Percentiles rank a stretch among this genome's conserved stretches.
phyloP scores from a whole-genome alignment of 345 rosid genomes.

The Boechera divaricarpa region DNA sequence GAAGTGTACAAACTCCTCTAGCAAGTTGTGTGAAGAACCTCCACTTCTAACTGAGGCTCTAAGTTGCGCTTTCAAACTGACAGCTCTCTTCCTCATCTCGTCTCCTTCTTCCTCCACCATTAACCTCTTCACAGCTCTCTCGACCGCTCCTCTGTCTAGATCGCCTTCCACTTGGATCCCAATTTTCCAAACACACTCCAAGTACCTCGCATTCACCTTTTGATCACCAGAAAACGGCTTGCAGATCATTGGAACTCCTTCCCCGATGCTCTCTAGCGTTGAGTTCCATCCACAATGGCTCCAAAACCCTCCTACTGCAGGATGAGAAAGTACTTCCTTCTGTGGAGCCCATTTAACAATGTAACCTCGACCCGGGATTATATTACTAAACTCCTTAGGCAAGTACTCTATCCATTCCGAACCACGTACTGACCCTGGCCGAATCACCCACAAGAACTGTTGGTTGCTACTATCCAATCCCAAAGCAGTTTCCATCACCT shows the following conservation, averaged over 20 bases:
- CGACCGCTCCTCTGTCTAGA: constrained; percentile 23
- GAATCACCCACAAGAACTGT: constrained; percentile 42
- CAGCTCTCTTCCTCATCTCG: constrained; percentile 33
- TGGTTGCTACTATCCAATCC: constrained; percentile 36
- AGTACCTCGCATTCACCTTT: constrained; percentile 45
- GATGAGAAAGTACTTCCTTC: constrained; percentile 39
- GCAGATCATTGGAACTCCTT: constrained; percentile 56
- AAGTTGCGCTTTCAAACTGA: constrained; percentile 28
- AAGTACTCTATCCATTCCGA: constrained; percentile 7
- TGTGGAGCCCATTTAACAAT: constrained; percentile 44
- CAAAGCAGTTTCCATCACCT: constrained; percentile 33
- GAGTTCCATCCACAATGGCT: constrained; percentile 60
- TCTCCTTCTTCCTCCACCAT: constrained; percentile 37
- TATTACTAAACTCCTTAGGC: too few relatives aligned
- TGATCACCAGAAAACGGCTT: constrained; percentile 51
- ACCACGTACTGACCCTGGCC: constrained; percentile 33
- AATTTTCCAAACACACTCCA: constrained; percentile 50
- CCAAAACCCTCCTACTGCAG: constrained; percentile 51
- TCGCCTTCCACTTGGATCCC: constrained; percentile 48
- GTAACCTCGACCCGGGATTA: too few relatives aligned
- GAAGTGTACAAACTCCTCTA: constrained; percentile 20
- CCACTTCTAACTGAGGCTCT: constrained; percentile 23
- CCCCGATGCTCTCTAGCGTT: constrained; percentile 48
- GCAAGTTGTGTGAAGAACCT: constrained; percentile 35
- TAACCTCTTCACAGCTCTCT: constrained; percentile 36